Evolutionary conservation across 2,329 filamentous ascomycete genomes (phyloP), one percentile per base, ranked within the genome.

Genomic region (Stachybotrys chartarum): DNA sequence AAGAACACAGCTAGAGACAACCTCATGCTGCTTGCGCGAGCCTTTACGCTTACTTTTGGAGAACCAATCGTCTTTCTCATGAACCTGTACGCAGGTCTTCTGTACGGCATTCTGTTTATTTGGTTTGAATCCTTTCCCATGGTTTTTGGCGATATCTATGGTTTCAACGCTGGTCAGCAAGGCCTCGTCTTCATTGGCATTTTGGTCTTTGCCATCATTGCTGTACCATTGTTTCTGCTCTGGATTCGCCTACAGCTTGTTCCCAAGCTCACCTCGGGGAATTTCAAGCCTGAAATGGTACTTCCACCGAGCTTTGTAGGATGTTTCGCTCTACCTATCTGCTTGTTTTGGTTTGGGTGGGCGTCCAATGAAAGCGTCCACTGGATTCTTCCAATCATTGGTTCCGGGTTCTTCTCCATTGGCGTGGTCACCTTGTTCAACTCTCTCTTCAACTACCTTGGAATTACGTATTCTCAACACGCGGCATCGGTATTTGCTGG

Each of bases 261-360:
- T 6, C 57, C 55, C 1, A 56, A 55, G 18, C 56, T 50, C 32
- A 52, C 52, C 14, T 50, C 50, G 12, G 31, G 32, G 6, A 11
- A 49, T 39, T 8, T 56, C 18, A 24, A 54, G 16, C 55, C 52
- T 3, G 55, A 56, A 14, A 45, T 30, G 31, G 47, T 54, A 11
- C 18, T 60, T 0, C 16, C 69, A 0, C 87, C 54, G 74, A 78
- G 11, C 85, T 88, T 68, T 61, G 87, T 51, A 75, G 78, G 87
- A 24, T 83, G 79, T 0, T 72, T 86, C 53, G 71, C 88, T 5
- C 85, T 90, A 18, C 84, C 86, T 7, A 72, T 86, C 57, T 83
- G 84, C 16, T 68, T 90, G 1, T 88, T 90, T 66, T 82, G 85
- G 63, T 88, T 88, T 68, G 84, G 78, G 6, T 88, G 85, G 84